These are phyloP conservation scores for Hydnomerulius pinastri DNA, from an alignment of 768 basidiomycete species.

Conservation along the genomic window DNA sequence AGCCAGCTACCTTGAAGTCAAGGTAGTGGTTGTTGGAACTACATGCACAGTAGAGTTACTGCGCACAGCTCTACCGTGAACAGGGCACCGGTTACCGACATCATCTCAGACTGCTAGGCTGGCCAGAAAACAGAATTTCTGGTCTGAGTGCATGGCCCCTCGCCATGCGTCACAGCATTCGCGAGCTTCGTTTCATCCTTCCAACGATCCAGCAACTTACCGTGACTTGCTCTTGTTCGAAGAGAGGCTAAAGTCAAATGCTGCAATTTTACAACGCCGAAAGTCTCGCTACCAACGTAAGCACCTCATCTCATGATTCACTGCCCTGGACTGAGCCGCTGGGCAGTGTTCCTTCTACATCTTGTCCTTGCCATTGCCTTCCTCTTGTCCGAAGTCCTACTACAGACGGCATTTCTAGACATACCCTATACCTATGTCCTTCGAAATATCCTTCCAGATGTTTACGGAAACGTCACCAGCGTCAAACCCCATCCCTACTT, in stretches of 20 bases:
- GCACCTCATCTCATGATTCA: constrained; percentile 28
- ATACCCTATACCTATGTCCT: constrained; percentile 61
- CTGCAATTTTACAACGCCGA: constrained; percentile 72
- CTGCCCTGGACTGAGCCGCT: constrained; percentile 17
- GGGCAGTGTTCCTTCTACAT: constrained; percentile 72
- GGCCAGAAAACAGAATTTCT: not conserved
- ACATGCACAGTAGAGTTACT: too few species aligned
- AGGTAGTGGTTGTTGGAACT: too few species aligned
- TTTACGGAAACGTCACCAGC: constrained; percentile 40
- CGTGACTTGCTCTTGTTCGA: constrained; percentile 91
- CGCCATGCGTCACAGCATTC: constrained; percentile 23
- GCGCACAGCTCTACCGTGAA: too few species aligned
- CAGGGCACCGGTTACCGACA: too few species aligned
- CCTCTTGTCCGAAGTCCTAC: constrained; percentile 72
- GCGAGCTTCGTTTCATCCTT: constrained; percentile 51
- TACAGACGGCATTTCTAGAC: constrained; percentile 66
- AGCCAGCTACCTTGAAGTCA: not conserved
- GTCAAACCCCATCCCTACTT: constrained; percentile 71
- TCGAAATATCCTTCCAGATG: constrained; percentile 50
- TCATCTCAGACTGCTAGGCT: not conserved
- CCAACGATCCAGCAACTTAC: constrained; percentile 78
- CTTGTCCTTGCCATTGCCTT: constrained; percentile 69
- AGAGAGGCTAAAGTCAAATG: constrained; percentile 94
- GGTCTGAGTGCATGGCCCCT: constrained; percentile 25
- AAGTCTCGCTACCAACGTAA: constrained; percentile 83